These are phyloP conservation scores for Salix arbutifolia DNA, from an alignment of 345 rosid species.

Conservation along the genomic window DNA sequence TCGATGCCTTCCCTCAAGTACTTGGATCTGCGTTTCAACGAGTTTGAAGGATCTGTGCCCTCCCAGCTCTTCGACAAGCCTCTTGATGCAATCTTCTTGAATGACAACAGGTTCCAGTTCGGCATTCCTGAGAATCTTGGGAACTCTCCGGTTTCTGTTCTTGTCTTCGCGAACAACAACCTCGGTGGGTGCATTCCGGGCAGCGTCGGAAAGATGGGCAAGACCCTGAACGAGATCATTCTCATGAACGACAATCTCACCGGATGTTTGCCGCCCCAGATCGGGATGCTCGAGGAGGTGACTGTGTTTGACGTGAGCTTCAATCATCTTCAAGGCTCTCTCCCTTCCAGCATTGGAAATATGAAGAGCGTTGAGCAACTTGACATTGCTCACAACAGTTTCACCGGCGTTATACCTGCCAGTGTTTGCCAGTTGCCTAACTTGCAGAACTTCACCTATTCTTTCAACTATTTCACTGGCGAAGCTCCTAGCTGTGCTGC, in stretches of 20 bases:
- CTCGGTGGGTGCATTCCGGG: constrained; percentile 76
- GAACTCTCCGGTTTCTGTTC: constrained; percentile 63
- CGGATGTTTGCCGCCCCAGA: constrained; percentile 68
- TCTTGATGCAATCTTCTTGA: constrained; percentile 61
- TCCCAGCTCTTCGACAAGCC: constrained; percentile 50
- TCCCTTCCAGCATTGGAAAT: constrained; percentile 47
- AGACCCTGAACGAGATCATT: constrained; percentile 62
- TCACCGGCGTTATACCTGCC: constrained; percentile 57
- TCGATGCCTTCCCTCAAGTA: constrained; percentile 56
- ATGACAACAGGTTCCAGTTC: constrained; percentile 55
- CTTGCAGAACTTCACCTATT: constrained; percentile 55
- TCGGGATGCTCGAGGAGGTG: constrained; percentile 49
- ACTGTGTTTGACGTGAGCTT: constrained; percentile 64
- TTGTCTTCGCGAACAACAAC: constrained; percentile 66
- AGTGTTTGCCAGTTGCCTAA: constrained; percentile 51
- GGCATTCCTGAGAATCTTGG: constrained; percentile 68
- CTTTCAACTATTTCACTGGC: constrained; percentile 63
- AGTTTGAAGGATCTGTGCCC: constrained; percentile 70
- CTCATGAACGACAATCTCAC: constrained; percentile 67
- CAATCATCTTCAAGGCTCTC: constrained; percentile 50
- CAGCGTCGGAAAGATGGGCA: constrained; percentile 65
- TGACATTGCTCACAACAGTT: constrained; percentile 51
- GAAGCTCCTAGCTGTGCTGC: constrained; percentile 58
- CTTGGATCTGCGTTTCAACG: constrained; percentile 71
- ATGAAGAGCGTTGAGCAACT: constrained; percentile 73